Evolutionary conservation across 345 rosid genomes (phyloP).

Genomic region (Eucalyptus cloeziana): DNA sequence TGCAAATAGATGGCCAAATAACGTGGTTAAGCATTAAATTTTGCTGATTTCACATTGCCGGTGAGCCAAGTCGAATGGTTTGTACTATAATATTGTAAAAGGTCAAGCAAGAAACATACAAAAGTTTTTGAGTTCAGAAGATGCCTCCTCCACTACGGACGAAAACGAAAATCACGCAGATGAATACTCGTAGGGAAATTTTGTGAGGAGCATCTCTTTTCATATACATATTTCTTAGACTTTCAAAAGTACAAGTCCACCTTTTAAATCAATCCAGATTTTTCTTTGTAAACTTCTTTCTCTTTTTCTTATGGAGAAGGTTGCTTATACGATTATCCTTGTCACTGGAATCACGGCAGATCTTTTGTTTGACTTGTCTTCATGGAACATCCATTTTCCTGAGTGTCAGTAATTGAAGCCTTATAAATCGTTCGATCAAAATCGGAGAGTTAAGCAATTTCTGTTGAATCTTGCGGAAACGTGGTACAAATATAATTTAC

Average conservation of each 20-base stretch:
- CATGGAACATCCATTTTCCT: neutral
- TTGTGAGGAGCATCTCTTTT: too few relatives aligned
- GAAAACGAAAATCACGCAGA: neutral
- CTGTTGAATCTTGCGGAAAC: neutral
- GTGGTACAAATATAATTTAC: too few relatives aligned
- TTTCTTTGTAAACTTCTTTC: too few relatives aligned
- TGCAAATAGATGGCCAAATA: neutral
- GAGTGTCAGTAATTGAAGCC: neutral
- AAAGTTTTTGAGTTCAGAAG: neutral
- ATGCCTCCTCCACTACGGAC: neutral
- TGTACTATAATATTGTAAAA: neutral
- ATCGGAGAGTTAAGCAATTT: neutral
- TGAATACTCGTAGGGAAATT: neutral
- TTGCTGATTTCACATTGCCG: neutral
- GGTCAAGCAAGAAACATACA: neutral
- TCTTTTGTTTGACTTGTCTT: neutral
- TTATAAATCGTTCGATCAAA: too few relatives aligned
- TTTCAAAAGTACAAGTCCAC: too few relatives aligned
- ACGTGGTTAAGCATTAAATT: neutral
- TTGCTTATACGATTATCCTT: neutral
- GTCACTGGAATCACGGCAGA: neutral
- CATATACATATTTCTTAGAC: too few relatives aligned
- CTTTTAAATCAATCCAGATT: too few relatives aligned
- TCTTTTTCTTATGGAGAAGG: neutral
- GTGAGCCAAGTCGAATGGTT: neutral